Percentiles rank a stretch among this genome's conserved stretches.
Evolutionary conservation across 2,329 filamentous ascomycete genomes (phyloP).

Genomic region (Exophiala dermatitidis): DNA sequence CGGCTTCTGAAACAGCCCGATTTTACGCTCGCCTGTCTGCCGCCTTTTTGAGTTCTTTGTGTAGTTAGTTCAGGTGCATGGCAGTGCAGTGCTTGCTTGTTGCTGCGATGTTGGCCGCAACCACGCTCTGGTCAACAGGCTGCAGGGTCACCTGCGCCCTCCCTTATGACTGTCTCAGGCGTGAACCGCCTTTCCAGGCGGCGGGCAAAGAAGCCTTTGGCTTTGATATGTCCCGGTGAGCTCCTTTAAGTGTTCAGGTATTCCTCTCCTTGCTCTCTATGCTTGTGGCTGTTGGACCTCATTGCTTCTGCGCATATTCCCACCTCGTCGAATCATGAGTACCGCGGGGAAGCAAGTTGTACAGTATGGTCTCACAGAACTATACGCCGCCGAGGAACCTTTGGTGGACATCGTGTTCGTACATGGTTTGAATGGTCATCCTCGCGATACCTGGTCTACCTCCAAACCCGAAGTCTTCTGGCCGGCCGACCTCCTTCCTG

Average conservation of each 20-base stretch:
- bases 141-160: slow-evolving; percentile 16
- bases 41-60: slow-evolving; percentile 7
- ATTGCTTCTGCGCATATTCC: neutral
- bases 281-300: neutral
- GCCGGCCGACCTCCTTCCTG: slow-evolving; percentile 61
- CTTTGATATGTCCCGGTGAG: slow-evolving; percentile 10
- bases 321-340: slow-evolving; percentile 8
- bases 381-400: slow-evolving; percentile 35
- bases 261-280: neutral
- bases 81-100: neutral
- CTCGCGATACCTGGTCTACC: slow-evolving; percentile 54
- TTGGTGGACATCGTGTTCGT: slow-evolving; percentile 57
- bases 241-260: neutral
- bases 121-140: slow-evolving; percentile 9
- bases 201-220: neutral
- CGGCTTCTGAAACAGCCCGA: neutral
- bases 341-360: slow-evolving; percentile 28
- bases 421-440: slow-evolving; percentile 62
- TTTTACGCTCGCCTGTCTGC: neutral
- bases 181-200: slow-evolving; percentile 1
- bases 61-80: neutral
- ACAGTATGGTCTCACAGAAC: slow-evolving; percentile 38
- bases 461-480: slow-evolving; percentile 55
- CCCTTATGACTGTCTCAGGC: slow-evolving; percentile 9
- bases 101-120: neutral